Base-by-base conservation (phyloP, 352 stramenopile genomes). In the Pythium graminicola region DNA sequence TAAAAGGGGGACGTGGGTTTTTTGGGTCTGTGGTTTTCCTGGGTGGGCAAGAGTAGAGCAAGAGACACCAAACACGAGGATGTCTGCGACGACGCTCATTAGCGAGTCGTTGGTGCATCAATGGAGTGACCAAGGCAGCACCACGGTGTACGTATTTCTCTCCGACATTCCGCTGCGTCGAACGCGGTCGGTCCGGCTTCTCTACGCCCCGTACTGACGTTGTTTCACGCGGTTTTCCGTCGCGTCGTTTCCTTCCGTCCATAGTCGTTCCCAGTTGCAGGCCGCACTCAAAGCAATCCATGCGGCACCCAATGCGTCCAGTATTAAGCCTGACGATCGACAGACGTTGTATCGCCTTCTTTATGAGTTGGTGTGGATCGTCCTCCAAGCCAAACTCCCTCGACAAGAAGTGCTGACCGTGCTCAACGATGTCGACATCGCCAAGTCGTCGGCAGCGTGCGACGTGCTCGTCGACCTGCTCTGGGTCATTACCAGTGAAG, bases 341-440 rank as follows among this genome's bases (percentile, higher is more conserved):
- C 48, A 50, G 38, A 54, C 53, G 40, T 65, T 89, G 7, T 74
- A 82, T 36, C 70, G 73, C 3, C 54, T 89, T 47, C 67, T 89
- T 38, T 89, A 92, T 45, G 81, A 92, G 57, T 76, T 92, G 40
- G 55, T 92, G 29, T 86, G 76, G 73, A 62, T 82, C 53, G 81
- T 83, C 2, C 56, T 87, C n/a, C 65, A 86, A 28, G 65, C 68
- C 27, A 89, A 89, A 49, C 63, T 89, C 23, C 68, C 72, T 14
- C 76, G 78, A 9, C 81, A 86, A n/a, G 77, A 91, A 33, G 66
- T 86, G 44, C 52, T 91, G 24, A 71, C 61, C 22, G 50, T 92
- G 32, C 60, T 92, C 14, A 89, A 89, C 48, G 76, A 92, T 19
- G 63, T 64, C 3, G 60, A 84, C 29, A 36, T 92, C 67, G 72